Evolutionary conservation across 2,329 filamentous ascomycete genomes (phyloP), one percentile per base, ranked within the genome.

Genomic region (Pyrenochaeta sp.): DNA sequence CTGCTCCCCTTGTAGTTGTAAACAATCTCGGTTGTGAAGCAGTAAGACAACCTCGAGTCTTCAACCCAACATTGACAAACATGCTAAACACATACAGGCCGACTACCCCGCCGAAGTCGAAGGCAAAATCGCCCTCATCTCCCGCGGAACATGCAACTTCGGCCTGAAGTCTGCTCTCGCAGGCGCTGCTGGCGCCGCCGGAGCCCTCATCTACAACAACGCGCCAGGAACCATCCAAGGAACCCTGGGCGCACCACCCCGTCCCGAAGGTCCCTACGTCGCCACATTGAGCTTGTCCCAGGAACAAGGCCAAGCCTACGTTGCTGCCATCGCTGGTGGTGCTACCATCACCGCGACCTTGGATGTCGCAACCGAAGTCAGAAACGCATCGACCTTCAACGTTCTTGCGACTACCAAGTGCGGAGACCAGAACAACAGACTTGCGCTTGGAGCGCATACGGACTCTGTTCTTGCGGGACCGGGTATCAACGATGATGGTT

Each of bases 141-240:
- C 78, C 20, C 84, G 89, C 41, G 89, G 89, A 39, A 77, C 72
- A 1, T 94, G 89, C 63, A 56, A 83, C 6, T 94, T 93, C 56
- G 87, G 85, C 8, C 71, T 78, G 46, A 94, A 94, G 74, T 86
- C 86, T 1, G 79, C 78, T 39, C 73, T 81, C 10, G 88, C 89
- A 5, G 86, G 85, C 28, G 77, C 75, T 35, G 87, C 87, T 1
- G 87, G 88, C 14, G 89, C 89, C 4, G 69, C 82, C 3, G 89
- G 85, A 2, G 87, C 85, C 1, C 72, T 94, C 10, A 77, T 94
- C 35, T 92, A 89, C 73, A 90, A 93, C 75, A 87, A 85, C 55
- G 83, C 83, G 2, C 72, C 79, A 1, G 87, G 83, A 1, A 68
- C 29, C 7, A 36, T 65, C 15, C 44, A 80, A 36, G 89, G 88